Base-by-base conservation (phyloP, 1,139 yeast genomes). In the Yamadazyma triangularis region DNA sequence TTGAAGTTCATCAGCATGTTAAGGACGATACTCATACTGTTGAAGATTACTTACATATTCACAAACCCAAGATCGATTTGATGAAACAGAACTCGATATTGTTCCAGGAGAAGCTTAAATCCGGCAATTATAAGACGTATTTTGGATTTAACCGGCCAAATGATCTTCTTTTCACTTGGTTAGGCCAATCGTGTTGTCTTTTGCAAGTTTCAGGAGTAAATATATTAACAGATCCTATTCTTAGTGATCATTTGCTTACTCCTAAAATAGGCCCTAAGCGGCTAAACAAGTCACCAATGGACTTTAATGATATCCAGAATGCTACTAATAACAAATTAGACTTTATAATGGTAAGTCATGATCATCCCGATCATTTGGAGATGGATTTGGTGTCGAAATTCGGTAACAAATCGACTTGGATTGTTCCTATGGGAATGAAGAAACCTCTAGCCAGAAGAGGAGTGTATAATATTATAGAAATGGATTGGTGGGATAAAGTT, bases 331-430 rank as follows among this genome's bases (percentile, higher is more conserved):
- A 56, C 32, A 58, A 64, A 12, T 75, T 91, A 1, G 79, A 87
- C 44, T 73, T 80, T 34, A 79, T 87, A 2, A 52, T 89, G 20
- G 95, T 89, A 0, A 83, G 95, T 2, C 97, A 89, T 54, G 93
- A 89, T 51, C 97, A 89, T 48, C 97, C 96, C 1, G 97, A 89
- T 53, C 97, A 89, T 59, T 59, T 89, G 29, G 96, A 89, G 48
- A 64, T 74, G 39, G 73, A 67, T 26, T 60, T 83, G 11, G 72
- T 78, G 12, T 62, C 64, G 23, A 54, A 70, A 31, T 72, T 88
- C 37, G 83, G 87, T 8, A 74, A 78, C 42, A 46, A 60, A 4
- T 64, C 79, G 4, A 66, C 74, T 8, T 89, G 97, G 97, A 70
- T 89, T 10, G 95, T 88, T 0, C 97, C 97, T 0, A 48, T 73